Conservation (phyloP, 129 eudicot species). For the Mikania micrantha region DNA sequence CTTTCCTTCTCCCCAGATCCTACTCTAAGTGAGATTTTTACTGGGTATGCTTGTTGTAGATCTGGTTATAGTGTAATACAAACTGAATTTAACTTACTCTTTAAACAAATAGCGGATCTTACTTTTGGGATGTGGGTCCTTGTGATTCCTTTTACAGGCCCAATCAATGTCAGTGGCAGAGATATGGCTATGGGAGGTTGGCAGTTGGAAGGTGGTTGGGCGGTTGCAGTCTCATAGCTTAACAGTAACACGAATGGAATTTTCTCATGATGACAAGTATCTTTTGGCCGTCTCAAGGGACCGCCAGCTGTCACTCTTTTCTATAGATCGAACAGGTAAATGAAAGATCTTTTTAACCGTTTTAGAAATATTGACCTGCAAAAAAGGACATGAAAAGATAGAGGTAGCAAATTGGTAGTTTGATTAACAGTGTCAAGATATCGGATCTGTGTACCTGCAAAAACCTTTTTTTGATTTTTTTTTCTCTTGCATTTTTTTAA, state of each 20-base stretch:
- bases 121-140: not conserved
- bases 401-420: not conserved
- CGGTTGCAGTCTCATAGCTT: conserved; percentile 89
- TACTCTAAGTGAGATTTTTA: too few species aligned
- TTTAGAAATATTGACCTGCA: not conserved
- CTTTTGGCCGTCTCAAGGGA: conserved; percentile 93
- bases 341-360: not conserved
- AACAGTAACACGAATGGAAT: conserved; percentile 94
- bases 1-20: too few species aligned
- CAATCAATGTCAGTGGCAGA: conserved; percentile 85
- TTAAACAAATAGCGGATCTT: not conserved
- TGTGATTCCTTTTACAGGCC: conserved; percentile 48
- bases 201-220: conserved; percentile 92
- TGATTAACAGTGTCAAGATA: not conserved
- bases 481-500: not conserved
- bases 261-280: conserved; percentile 84
- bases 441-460: not conserved
- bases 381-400: not conserved
- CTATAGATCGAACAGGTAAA: conserved; percentile 54
- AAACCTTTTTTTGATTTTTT: not conserved
- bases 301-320: conserved; percentile 81
- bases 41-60: too few species aligned
- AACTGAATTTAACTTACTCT: not conserved
- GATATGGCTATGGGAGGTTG: conserved; percentile 98
- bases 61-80: not conserved